phyloP scores from a whole-genome alignment of 495 filamentous ascomycete species.

The Achaetomiella virescens region DNA sequence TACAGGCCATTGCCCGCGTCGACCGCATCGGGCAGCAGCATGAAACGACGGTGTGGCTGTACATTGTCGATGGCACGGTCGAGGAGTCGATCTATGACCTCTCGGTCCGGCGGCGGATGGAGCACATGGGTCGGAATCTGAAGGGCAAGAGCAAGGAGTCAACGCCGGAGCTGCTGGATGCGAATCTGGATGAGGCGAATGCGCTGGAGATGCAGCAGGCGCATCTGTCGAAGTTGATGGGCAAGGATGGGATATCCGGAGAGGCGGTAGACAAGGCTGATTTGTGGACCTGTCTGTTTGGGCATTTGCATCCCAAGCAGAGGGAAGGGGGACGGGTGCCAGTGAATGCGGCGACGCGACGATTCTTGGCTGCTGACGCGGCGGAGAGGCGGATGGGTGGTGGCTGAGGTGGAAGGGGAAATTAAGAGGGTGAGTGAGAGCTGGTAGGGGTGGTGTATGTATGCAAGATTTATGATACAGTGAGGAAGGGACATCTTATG shows the following conservation, averaged over 20 bases:
- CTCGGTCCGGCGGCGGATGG: conserved; percentile 67
- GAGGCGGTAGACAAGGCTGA: conserved; percentile 76
- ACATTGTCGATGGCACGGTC: conserved; percentile 79
- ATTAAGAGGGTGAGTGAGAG: background rate
- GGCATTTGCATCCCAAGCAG: conserved; percentile 36
- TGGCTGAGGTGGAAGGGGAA: too few species aligned
- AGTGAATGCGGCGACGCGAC: conserved; percentile 14
- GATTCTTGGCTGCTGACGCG: conserved; percentile 29
- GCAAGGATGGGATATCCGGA: conserved; percentile 62
- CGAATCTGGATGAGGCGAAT: conserved; percentile 73
- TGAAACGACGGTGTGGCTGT: conserved; percentile 91
- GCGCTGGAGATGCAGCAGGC: conserved; percentile 72
- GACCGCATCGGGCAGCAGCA: conserved; percentile 88
- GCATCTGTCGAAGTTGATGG: conserved; percentile 59
- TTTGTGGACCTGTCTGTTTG: conserved; percentile 87
- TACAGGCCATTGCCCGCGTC: conserved; percentile 90
- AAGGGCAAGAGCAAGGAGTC: conserved; percentile 33
- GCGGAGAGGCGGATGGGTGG: conserved; percentile 11
- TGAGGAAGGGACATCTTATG: background rate
- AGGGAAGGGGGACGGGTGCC: conserved; percentile 8
- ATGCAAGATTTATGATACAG: background rate
- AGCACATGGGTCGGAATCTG: conserved; percentile 54
- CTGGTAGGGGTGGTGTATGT: background rate
- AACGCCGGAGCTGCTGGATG: conserved; percentile 36
- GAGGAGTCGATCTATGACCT: conserved; percentile 86